Base-by-base conservation (phyloP, 148 eudicot genomes). In the Nepenthes gracilis region DNA sequence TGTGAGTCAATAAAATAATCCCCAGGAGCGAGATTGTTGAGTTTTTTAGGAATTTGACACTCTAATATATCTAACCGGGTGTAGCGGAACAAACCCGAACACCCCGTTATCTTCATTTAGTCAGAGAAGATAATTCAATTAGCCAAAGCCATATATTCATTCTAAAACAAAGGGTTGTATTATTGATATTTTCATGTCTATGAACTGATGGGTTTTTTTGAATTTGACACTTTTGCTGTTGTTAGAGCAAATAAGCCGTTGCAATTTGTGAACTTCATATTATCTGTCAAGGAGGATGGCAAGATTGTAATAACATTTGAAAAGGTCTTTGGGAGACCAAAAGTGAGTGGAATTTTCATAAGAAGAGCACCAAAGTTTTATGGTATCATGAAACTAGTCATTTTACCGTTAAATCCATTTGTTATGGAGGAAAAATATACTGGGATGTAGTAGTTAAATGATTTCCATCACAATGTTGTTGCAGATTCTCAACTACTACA, bases 191-290 rank as follows among this genome's bases (percentile, higher is more conserved):
- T 55, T 12, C 9, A 32, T 55, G 12, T 55, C 36, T 33, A 2
- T 2, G 54, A 69, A 58, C 64, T 78, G 59, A 77, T 86, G 88
- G 94, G 76, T 84, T 72, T 88, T 33, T 82, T 95, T 43, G 87
- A 93, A 54, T 82, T 93, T 69, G 98, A 93, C 70, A 82, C 88
- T 49, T 93, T 78, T 78, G 75, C 95, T 43, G 73, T 86, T 67
- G 96, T 84, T 76, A 95, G 98, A 74, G 85, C 96, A 52, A 85
- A 93, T 77, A 93, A 84, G 75, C 96, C 98, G 36, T 62, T 93
- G 69, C 91, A 80, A 71, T 54, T 93, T 33, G 84, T 93, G 68
- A 85, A 76, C 70, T 75, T 79, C 36, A 80, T 87, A 65, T 80
- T 80, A 55, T 64, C 81, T 54, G 83, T 88, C 11, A 82, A 79